Evolutionary conservation across 108 stramenopile species (phyloP).

Genomic region (Mayamaea pseudoterrestris): DNA sequence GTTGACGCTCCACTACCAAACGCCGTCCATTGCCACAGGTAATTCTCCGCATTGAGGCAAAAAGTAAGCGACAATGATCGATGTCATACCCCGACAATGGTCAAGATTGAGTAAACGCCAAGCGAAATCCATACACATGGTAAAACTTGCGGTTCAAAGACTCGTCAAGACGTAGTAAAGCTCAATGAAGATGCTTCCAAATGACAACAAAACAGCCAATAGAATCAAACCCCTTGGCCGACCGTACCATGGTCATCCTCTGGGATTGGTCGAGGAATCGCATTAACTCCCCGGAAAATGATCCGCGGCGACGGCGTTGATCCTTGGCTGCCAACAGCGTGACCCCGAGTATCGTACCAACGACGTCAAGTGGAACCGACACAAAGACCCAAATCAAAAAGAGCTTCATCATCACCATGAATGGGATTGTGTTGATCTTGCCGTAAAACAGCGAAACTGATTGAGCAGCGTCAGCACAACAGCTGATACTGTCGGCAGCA

Average conservation of each 20-base stretch:
- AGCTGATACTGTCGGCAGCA: constrained; percentile 75
- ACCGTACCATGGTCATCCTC: constrained; percentile 90
- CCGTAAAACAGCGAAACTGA: constrained; percentile 73
- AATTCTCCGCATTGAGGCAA: constrained; percentile 93
- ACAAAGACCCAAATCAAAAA: constrained; percentile 90
- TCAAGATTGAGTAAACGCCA: constrained; percentile 90
- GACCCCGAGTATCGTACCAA: constrained; percentile 90
- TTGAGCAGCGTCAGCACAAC: constrained; percentile 64
- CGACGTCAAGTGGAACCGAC: constrained; percentile 84
- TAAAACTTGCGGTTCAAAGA: constrained; percentile 97
- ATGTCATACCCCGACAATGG: constrained; percentile 93
- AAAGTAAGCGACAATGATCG: constrained; percentile 97
- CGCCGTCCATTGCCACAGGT: constrained; percentile 98
- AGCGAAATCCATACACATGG: constrained; percentile 98
- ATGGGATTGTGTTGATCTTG: constrained; percentile 86
- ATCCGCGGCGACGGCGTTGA: constrained; percentile 4
- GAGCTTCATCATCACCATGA: constrained; percentile 81
- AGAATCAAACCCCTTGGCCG: constrained; percentile 78
- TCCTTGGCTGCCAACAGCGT: constrained; percentile 20
- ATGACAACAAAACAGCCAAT: constrained; percentile 84
- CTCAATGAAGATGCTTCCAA: constrained; percentile 97
- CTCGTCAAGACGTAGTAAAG: constrained; percentile 92
- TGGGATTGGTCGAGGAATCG: constrained; percentile 91
- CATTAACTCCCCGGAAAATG: constrained; percentile 95
- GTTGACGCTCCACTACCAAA: constrained; percentile 87